Evolutionary conservation across 2,329 filamentous ascomycete species (phyloP).

Genomic region (Hirsutella rhossiliensis): DNA sequence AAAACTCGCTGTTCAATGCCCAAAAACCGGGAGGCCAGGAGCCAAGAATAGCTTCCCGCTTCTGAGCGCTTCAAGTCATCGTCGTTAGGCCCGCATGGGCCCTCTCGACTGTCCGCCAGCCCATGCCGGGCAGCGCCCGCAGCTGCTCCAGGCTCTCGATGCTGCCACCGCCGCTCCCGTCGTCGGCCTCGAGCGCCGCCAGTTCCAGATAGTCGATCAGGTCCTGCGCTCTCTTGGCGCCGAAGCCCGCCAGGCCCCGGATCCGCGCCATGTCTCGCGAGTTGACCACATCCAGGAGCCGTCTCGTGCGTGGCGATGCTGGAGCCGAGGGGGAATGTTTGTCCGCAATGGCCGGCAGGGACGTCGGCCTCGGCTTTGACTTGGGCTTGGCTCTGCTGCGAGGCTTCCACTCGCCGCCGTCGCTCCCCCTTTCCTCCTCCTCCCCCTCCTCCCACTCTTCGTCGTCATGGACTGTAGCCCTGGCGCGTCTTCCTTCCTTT

Average conservation of each 20-base stretch:
- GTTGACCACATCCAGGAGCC: conserved; percentile 60
- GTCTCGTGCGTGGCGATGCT: conserved; percentile 42
- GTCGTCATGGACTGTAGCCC: conserved; percentile 1
- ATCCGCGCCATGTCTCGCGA: conserved; percentile 56
- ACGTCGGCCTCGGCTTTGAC: conserved; percentile 16
- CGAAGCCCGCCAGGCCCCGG: conserved; percentile 55
- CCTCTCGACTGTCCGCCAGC: conserved; percentile 41
- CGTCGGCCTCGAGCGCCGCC: conserved; percentile 20
- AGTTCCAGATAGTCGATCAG: conserved; percentile 43
- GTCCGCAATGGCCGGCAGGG: neutral
- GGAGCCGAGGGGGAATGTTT: neutral
- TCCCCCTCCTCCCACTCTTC: neutral
- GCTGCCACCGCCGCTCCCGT: conserved; percentile 24
- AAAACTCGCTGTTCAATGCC: neutral
- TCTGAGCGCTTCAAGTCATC: neutral
- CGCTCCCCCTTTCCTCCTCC: too few relatives aligned
- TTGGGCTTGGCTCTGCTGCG: conserved; percentile 7
- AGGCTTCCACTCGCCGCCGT: too few relatives aligned
- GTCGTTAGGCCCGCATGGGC: conserved; percentile 36
- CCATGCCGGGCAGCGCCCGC: conserved; percentile 42
- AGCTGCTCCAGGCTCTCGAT: conserved; percentile 40
- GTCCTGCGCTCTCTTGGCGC: conserved; percentile 56
- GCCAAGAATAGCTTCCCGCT: too few relatives aligned
- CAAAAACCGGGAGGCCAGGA: neutral
- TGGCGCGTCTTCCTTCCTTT: neutral